Evolutionary conservation across 345 rosid species (phyloP).

Genomic region (Lenwebbia sp.): DNA sequence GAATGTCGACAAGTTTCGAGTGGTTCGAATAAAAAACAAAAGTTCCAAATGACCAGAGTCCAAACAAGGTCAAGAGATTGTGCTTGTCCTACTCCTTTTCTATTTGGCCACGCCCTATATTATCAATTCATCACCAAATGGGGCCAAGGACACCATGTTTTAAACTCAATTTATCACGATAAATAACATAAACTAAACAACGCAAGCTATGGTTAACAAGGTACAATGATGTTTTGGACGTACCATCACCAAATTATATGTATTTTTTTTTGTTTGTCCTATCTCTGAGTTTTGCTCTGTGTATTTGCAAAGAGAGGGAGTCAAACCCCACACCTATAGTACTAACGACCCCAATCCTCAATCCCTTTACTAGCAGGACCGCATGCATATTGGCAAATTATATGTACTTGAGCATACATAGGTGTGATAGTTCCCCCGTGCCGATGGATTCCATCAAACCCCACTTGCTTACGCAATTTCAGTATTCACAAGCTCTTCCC

Average conservation of each 20-base stretch:
- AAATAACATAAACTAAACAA: neutral
- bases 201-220: no score
- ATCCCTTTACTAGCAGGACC: no score
- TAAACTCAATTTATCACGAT: neutral
- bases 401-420: no score
- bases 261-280: no score
- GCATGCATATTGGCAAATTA: no score
- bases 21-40: neutral
- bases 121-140: neutral
- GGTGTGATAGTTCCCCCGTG: neutral
- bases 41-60: neutral
- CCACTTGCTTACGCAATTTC: neutral
- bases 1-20: neutral
- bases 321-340: no score
- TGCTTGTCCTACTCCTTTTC: neutral
- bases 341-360: no score
- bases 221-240: no score
- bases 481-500: constrained; percentile 3
- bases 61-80: neutral
- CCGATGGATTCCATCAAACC: neutral
- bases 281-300: no score
- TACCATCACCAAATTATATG: no score
- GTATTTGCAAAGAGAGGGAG: no score
- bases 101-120: neutral
- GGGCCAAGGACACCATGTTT: neutral